These are phyloP conservation scores for Neopestalotiopsis clavispora DNA, from an alignment of 2,329 filamentous ascomycete genomes.

Conservation along the genomic window DNA sequence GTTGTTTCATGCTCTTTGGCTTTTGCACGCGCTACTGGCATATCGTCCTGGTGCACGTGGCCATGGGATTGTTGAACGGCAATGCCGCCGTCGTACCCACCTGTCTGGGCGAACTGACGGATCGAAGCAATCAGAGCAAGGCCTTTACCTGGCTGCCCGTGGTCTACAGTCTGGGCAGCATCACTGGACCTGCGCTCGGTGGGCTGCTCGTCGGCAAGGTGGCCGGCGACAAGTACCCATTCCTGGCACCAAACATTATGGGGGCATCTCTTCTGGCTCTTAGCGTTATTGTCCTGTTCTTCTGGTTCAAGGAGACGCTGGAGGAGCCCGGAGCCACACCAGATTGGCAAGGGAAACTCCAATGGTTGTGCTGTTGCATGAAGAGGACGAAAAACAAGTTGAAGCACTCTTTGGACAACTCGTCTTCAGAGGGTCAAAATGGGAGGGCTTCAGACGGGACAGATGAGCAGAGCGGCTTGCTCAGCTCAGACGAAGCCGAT, in stretches of 20 bases:
- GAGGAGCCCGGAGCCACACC: conserved; percentile 47
- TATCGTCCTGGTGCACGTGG: conserved; percentile 80
- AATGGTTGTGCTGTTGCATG: conserved; percentile 36
- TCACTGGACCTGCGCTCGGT: conserved; percentile 90
- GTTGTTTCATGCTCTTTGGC: conserved; percentile 85
- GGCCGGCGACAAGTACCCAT: conserved; percentile 72
- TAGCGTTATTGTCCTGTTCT: conserved; percentile 74
- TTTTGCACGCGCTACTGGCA: conserved; percentile 85
- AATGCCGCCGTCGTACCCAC: conserved; percentile 95
- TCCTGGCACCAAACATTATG: conserved; percentile 82
- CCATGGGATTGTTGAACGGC: conserved; percentile 94
- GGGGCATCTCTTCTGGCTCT: conserved; percentile 73
- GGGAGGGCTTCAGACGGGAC: conserved; percentile 27
- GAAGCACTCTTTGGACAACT: conserved; percentile 32
- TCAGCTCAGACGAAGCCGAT: conserved; percentile 37
- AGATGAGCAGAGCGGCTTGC: conserved; percentile 29
- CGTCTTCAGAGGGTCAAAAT: conserved; percentile 25
- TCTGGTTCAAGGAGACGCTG: conserved; percentile 87
- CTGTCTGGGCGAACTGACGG: conserved; percentile 92
- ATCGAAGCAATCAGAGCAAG: conserved; percentile 89
- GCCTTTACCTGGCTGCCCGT: conserved; percentile 95
- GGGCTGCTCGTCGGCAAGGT: conserved; percentile 76
- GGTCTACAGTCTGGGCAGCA: conserved; percentile 93
- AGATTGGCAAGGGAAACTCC: conserved; percentile 36
- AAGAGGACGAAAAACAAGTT: conserved; percentile 24